Evolutionary conservation across 257 asterid genomes (phyloP), one percentile per base, ranked within the genome.

Genomic region (Galeopsis tetrahit): DNA sequence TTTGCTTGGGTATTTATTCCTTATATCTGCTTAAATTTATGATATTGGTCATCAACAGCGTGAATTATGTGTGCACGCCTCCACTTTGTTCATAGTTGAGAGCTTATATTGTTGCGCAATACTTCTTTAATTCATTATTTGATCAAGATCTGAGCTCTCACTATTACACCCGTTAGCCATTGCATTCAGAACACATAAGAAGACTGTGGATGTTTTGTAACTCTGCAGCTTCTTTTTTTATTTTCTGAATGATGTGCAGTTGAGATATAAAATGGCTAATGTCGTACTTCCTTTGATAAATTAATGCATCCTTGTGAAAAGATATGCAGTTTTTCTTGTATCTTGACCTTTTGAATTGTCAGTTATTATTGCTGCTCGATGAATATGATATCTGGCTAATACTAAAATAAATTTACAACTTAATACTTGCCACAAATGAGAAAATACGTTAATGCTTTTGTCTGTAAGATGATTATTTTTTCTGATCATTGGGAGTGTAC

Each of bases 361-460:
- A 63, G 21, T 48, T 21, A 53, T 35, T 60, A 48, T 35, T 65
- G 58, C 72, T 39, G 63, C 42, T 28, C 5, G 40, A 36, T 63
- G 44, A 17, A 11, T 46, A 46, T 13, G 53, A 46, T 40, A 52
- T 35, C 10, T 17, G 55, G 38, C 28, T 42, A 10, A 5, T 36
- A 31, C 32, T 40, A 32, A 7, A 58, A 61, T 36, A 48, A 35
- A 34, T 9, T 36, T 17, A 61, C 13, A 62, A 36, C 21, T n/a
- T 36, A 38, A 62, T 14, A n/a, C 49, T n/a, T 62, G 48, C 14
- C 33, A 6, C 38, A 34, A 28, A 34, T 4, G 46, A 56, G 56
- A 49, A 49, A 17, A 17, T 32, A 21, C 6, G 61, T 6, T 48
- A 14, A 48, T 48, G 17, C 55, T 48, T 48, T 3, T 48, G 6